Percentiles rank a stretch among this genome's conserved stretches.
Evolutionary conservation across 2,329 filamentous ascomycete species (phyloP).

Genomic region (Furcasterigmium sp.): DNA sequence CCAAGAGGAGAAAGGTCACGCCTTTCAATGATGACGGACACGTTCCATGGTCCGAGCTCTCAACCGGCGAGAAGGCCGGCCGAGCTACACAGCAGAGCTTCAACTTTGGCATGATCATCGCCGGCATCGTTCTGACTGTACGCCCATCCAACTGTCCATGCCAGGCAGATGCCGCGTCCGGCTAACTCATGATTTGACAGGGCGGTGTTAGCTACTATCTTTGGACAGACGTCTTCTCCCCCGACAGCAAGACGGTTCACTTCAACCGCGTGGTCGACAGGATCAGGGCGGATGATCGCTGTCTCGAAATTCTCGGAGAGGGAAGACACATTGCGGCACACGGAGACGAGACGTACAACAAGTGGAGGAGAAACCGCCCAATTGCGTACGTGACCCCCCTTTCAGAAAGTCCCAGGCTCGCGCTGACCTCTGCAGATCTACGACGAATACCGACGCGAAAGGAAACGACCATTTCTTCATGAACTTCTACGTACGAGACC

Average conservation of each 20-base stretch:
- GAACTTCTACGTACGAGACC: conserved; percentile 67
- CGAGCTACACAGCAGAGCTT: conserved; percentile 86
- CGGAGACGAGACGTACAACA: conserved; percentile 75
- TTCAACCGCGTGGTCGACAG: conserved; percentile 84
- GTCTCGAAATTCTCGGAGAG: conserved; percentile 69
- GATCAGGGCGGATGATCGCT: conserved; percentile 68
- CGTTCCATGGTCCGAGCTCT: conserved; percentile 76
- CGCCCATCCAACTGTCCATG: too few relatives aligned
- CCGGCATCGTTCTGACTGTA: conserved; percentile 74
- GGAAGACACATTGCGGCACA: conserved; percentile 71
- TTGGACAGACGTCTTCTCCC: conserved; percentile 77
- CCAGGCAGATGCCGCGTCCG: too few relatives aligned
- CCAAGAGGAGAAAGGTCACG: conserved; percentile 67
- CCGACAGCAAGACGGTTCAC: conserved; percentile 78
- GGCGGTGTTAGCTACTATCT: conserved; percentile 73
- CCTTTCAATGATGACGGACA: conserved; percentile 81
- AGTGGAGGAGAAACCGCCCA: conserved; percentile 67
- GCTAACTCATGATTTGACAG: conserved; percentile 34
- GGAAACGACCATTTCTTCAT: conserved; percentile 79
- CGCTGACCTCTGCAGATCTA: conserved; percentile 46
- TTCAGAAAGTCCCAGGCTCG: not conserved
- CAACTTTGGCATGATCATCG: conserved; percentile 74
- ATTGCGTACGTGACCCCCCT: conserved; percentile 42
- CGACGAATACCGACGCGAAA: conserved; percentile 61
- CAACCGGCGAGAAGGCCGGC: conserved; percentile 69